Percentiles rank a stretch among this genome's conserved stretches.
These are phyloP conservation scores for Aotearoamyces nothofagi DNA, from an alignment of 2,329 filamentous ascomycete genomes.

Conservation along the genomic window DNA sequence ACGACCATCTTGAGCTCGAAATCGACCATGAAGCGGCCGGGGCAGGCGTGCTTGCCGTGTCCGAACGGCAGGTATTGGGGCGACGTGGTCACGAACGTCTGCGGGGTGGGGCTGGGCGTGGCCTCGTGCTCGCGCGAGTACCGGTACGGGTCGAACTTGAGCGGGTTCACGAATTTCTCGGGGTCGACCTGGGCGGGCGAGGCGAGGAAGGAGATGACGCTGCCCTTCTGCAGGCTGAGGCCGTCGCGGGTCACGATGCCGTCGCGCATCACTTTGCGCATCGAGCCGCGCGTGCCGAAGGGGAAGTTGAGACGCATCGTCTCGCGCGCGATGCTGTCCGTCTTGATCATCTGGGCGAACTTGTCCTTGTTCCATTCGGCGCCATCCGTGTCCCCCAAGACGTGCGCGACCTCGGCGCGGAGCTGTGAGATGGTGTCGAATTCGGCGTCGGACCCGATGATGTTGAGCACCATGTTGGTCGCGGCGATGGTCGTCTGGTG, in stretches of 20 bases:
- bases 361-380: slow-evolving; percentile 23
- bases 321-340: slow-evolving; percentile 27
- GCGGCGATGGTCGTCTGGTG: slow-evolving; percentile 23
- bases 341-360: slow-evolving; percentile 21
- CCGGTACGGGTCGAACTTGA: slow-evolving; percentile 7
- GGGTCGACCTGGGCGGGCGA: slow-evolving; percentile 5
- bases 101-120: not conserved
- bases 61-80: slow-evolving; percentile 10
- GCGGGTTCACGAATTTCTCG: slow-evolving; percentile 3
- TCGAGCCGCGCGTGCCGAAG: slow-evolving; percentile 8
- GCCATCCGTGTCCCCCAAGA: slow-evolving; percentile 14
- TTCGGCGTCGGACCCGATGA: slow-evolving; percentile 22
- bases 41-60: slow-evolving; percentile 15
- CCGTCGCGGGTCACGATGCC: slow-evolving; percentile 22
- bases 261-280: slow-evolving; percentile 12
- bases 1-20: slow-evolving; percentile 14
- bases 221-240: slow-evolving; percentile 24
- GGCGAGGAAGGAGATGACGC: slow-evolving; percentile 13
- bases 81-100: slow-evolving; percentile 12
- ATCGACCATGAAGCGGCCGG: slow-evolving; percentile 14
- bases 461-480: slow-evolving; percentile 23
- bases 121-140: slow-evolving; percentile 4
- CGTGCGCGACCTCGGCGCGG: slow-evolving; percentile 21
- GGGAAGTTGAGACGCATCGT: slow-evolving; percentile 23
- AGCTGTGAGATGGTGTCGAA: slow-evolving; percentile 24